Conservation (phyloP, 495 filamentous ascomycete genomes). For the Polyplosphaeria fusca region DNA sequence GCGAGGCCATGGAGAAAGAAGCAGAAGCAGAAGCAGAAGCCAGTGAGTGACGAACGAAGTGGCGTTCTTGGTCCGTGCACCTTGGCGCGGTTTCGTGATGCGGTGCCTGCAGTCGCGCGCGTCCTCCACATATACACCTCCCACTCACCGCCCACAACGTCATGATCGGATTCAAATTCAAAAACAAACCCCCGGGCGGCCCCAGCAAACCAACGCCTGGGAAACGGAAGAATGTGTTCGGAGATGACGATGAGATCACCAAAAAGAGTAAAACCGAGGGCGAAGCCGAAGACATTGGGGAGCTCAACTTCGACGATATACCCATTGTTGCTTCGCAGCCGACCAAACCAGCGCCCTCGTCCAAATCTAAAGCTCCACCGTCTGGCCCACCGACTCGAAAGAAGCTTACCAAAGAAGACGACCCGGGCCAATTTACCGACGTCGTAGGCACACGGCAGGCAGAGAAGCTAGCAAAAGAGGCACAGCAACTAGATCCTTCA, state of each 20-base stretch:
- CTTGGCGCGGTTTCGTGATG: neutral
- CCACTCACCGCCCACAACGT: constrained; percentile 39
- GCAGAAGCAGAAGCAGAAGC: neutral
- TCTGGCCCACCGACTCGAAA: constrained; percentile 30
- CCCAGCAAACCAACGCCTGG: constrained; percentile 33
- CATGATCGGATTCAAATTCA: constrained; percentile 39
- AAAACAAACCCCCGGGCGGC: constrained; percentile 1
- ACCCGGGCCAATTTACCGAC: constrained; percentile 55
- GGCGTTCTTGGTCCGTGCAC: neutral
- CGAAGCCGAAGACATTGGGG: constrained; percentile 33
- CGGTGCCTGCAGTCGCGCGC: neutral
- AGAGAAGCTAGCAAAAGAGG: constrained; percentile 45
- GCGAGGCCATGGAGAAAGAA: no score
- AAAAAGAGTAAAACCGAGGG: constrained; percentile 31
- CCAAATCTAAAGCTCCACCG: constrained; percentile 20
- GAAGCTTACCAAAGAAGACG: constrained; percentile 39
- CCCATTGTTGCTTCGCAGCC: constrained; percentile 6
- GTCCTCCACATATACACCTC: neutral
- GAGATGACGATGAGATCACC: constrained; percentile 45
- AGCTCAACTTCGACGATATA: constrained; percentile 36
- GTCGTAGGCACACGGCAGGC: constrained; percentile 36
- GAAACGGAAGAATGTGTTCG: constrained; percentile 52
- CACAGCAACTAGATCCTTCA: constrained; percentile 58
- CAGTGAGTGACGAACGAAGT: neutral
- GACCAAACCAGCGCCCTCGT: constrained; percentile 20